These are phyloP conservation scores for Lecanicillium sp. DNA, from an alignment of 2,329 filamentous ascomycete species.

Conservation along the genomic window DNA sequence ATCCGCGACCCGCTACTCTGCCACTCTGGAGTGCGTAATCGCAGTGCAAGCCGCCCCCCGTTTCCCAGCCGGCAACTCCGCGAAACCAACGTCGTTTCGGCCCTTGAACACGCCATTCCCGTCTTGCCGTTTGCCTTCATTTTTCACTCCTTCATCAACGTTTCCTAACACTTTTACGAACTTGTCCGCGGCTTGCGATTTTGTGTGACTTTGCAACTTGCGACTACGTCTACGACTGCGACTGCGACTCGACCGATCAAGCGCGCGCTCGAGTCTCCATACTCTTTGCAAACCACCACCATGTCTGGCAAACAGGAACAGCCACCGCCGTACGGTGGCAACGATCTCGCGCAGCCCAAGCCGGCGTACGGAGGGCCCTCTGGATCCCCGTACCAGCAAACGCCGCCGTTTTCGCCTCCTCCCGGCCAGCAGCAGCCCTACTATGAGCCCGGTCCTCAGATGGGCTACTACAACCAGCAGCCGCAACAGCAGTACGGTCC, in stretches of 20 bases:
- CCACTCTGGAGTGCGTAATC: slow-evolving; percentile 7
- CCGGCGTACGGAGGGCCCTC: slow-evolving; percentile 36
- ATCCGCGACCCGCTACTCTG: slow-evolving; percentile 1
- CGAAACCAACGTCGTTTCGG: slow-evolving; percentile 1
- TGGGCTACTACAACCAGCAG: slow-evolving; percentile 36
- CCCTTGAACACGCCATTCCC: background rate
- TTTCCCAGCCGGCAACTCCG: slow-evolving; percentile 1
- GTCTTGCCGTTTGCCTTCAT: too few species aligned
- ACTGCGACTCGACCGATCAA: background rate
- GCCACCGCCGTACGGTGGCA: slow-evolving; percentile 40
- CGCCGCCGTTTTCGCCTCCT: slow-evolving; percentile 19
- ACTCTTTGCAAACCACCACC: slow-evolving; percentile 7
- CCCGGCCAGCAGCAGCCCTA: slow-evolving; percentile 20
- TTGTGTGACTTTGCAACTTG: background rate
- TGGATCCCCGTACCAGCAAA: slow-evolving; percentile 19
- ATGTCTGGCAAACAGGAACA: slow-evolving; percentile 42
- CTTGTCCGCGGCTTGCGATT: background rate
- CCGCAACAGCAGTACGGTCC: slow-evolving; percentile 12
- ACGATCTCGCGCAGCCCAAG: slow-evolving; percentile 28
- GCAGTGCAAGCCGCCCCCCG: slow-evolving; percentile 1
- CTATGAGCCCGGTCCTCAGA: slow-evolving; percentile 33
- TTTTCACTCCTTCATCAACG: background rate
- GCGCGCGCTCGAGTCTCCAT: background rate
- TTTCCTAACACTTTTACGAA: background rate
- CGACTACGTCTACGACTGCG: background rate